phyloP scores from a whole-genome alignment of 78 protist species.

The Speleostelium caveatum region DNA sequence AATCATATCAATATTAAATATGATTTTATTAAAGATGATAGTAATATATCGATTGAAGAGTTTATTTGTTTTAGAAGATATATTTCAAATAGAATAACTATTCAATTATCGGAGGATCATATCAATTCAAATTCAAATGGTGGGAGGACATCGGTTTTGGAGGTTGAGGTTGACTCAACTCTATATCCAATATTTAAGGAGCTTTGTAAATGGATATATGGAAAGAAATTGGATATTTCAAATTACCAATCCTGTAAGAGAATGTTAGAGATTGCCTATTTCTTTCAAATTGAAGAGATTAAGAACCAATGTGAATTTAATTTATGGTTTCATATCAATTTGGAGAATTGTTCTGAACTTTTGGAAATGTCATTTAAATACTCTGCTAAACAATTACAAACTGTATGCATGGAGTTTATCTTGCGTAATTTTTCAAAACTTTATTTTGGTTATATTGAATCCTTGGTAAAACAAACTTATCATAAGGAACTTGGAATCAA shows the following conservation, averaged over 20 bases:
- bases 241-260: neutral
- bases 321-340: conserved; percentile 51
- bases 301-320: conserved; percentile 30
- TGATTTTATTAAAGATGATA: neutral
- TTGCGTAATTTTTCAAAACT: conserved; percentile 13
- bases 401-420: conserved; percentile 14
- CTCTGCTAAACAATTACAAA: conserved; percentile 23
- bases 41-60: no score
- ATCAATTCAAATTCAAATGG: no score
- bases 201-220: conserved; percentile 36
- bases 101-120: no score
- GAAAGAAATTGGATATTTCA: neutral
- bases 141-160: no score
- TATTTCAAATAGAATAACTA: neutral
- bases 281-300: neutral
- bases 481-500: neutral
- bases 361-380: conserved; percentile 14
- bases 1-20: neutral
- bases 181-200: conserved; percentile 19
- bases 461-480: conserved; percentile 7
- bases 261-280: conserved; percentile 5
- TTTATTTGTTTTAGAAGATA: neutral
- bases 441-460: conserved; percentile 5
- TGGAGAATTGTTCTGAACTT: conserved; percentile 36
- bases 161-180: neutral